Conservation (phyloP, 208 protist genomes). For the Acanthamoeba sp. region DNA sequence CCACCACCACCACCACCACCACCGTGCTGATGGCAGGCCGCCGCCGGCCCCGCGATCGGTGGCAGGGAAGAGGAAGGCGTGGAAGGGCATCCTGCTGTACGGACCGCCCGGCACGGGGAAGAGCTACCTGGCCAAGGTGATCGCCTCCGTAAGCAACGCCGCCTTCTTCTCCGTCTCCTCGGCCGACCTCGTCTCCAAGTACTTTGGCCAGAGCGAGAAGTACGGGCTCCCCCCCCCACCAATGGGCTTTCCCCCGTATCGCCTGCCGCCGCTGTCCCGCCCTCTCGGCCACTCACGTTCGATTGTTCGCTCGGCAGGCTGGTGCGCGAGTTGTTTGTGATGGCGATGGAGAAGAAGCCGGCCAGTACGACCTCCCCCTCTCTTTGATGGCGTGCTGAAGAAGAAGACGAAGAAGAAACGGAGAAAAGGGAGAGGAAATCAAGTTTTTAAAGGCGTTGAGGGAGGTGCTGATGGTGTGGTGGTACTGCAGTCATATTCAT, state of each 20-base stretch:
- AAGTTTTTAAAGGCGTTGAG: neutral
- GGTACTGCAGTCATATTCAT: slow-evolving; percentile 98
- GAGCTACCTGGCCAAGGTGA: slow-evolving; percentile 93
- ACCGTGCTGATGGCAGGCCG: too few species aligned
- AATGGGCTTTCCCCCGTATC: slow-evolving; percentile 5
- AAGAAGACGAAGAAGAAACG: neutral
- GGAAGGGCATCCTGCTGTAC: slow-evolving; percentile 95
- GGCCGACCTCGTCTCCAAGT: slow-evolving; percentile 98
- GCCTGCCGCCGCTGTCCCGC: too few species aligned
- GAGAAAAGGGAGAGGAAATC: too few species aligned
- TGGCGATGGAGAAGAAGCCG: slow-evolving; percentile 94
- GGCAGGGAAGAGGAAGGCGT: slow-evolving; percentile 89
- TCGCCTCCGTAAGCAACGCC: slow-evolving; percentile 94
- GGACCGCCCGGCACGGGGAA: slow-evolving; percentile 96
- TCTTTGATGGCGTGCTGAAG: too few species aligned
- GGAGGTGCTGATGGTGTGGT: neutral
- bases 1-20: too few species aligned
- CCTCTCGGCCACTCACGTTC: too few species aligned
- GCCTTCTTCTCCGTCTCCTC: slow-evolving; percentile 98
- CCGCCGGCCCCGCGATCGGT: too few species aligned
- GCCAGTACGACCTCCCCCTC: slow-evolving; percentile 15
- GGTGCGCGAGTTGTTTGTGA: slow-evolving; percentile 97
- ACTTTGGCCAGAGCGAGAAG: slow-evolving; percentile 98
- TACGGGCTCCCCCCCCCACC: slow-evolving; percentile 19
- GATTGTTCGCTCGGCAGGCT: slow-evolving; percentile 83